These are phyloP conservation scores for Orbilia blumenaviensis DNA, from an alignment of 2,329 filamentous ascomycete genomes.

Conservation along the genomic window DNA sequence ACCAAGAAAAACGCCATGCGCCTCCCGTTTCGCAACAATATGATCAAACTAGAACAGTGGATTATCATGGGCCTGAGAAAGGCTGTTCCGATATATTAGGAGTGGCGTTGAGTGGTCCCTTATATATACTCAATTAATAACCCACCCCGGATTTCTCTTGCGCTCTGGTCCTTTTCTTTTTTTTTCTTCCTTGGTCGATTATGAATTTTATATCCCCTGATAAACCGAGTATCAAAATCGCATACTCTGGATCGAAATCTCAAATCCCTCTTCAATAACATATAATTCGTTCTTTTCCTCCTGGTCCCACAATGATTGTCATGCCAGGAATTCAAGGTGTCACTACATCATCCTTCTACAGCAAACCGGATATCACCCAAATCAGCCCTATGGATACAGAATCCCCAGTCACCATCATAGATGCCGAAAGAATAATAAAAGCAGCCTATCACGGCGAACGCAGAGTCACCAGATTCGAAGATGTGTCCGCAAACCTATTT, in stretches of 20 bases:
- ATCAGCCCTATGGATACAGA: slow-evolving; percentile 26
- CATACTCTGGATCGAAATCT: not conserved
- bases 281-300: not conserved
- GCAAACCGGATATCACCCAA: slow-evolving; percentile 14
- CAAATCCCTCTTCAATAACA: slow-evolving; percentile 3
- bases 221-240: slow-evolving; percentile 14
- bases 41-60: slow-evolving; percentile 5
- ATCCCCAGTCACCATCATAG: slow-evolving; percentile 1
- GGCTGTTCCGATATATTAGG: slow-evolving; percentile 32
- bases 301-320: slow-evolving; percentile 33
- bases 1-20: slow-evolving; percentile 49
- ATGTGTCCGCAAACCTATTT: slow-evolving; percentile 17
- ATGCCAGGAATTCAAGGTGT: slow-evolving; percentile 23
- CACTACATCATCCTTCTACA: slow-evolving; percentile 32
- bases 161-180: slow-evolving; percentile 10
- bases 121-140: slow-evolving; percentile 41
- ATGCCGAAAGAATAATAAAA: slow-evolving; percentile 42
- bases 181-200: slow-evolving; percentile 14
- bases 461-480: slow-evolving; percentile 14
- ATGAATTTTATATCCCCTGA: slow-evolving; percentile 31
- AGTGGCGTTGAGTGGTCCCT: slow-evolving; percentile 34
- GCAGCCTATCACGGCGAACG: slow-evolving; percentile 41
- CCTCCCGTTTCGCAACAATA: slow-evolving; percentile 51
- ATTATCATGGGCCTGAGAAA: slow-evolving; percentile 13
- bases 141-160: slow-evolving; percentile 39